A percentile compares a stretch with the other conserved stretches of the same genome.
Evolutionary conservation across 208 protist species (phyloP).

Genomic region (Herpetomonas muscarum): DNA sequence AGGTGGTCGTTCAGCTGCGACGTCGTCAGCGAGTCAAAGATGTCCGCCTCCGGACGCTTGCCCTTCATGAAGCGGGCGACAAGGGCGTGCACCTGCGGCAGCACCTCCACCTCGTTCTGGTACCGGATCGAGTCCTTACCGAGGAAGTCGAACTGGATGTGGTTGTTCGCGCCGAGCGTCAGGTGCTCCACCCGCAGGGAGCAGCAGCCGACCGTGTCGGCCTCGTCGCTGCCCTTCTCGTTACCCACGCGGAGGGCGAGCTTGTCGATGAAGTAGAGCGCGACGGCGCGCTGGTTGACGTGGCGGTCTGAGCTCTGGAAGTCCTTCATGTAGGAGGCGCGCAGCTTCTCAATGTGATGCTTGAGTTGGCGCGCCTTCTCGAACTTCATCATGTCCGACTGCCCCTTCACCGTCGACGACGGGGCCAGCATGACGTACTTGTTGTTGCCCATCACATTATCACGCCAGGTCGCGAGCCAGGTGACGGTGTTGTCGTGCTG

Average conservation of each 20-base stretch:
- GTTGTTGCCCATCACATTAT: slow-evolving; percentile 86
- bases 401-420: slow-evolving; percentile 93
- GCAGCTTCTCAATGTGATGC: slow-evolving; percentile 93
- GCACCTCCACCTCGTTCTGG: slow-evolving; percentile 89
- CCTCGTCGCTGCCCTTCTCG: slow-evolving; percentile 97
- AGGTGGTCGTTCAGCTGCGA: slow-evolving; percentile 96
- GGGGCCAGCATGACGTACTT: slow-evolving; percentile 98
- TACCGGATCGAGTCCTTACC: slow-evolving; percentile 99
- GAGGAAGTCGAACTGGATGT: slow-evolving; percentile 96
- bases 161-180: slow-evolving; percentile 54
- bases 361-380: slow-evolving; percentile 96
- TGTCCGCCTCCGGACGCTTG: slow-evolving; percentile 77
- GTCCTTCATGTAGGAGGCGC: slow-evolving; percentile 87
- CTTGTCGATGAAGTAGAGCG: slow-evolving; percentile 99
- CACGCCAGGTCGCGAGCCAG: slow-evolving; percentile 98
- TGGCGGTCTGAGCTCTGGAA: slow-evolving; percentile 65
- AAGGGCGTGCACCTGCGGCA: slow-evolving; percentile 90
- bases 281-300: slow-evolving; percentile 92
- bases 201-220: slow-evolving; percentile 99
- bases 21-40: slow-evolving; percentile 95
- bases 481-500: slow-evolving; percentile 95
- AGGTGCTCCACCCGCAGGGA: slow-evolving; percentile 98
- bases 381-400: slow-evolving; percentile 98
- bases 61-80: slow-evolving; percentile 84
- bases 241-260: slow-evolving; percentile 99